Conservation (phyloP, 345 rosid genomes). For the Murraya paniculata region DNA sequence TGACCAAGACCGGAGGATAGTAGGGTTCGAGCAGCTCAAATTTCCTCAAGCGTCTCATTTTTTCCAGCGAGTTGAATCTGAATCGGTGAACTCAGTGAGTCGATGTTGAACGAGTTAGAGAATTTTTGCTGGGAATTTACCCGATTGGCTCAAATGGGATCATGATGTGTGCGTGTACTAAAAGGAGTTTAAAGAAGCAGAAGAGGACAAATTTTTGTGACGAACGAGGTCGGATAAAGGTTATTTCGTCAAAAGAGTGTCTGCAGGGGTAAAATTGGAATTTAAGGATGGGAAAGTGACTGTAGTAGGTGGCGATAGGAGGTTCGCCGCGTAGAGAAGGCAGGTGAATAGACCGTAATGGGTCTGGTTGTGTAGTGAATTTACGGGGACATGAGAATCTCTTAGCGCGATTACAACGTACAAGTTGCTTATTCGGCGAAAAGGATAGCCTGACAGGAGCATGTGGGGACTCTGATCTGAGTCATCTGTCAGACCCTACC, state of each 20-base stretch:
- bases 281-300: background rate
- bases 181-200: background rate
- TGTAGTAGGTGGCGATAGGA: background rate
- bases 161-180: background rate
- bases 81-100: conserved; percentile 25
- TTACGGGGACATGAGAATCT: conserved; percentile 28
- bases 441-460: background rate
- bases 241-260: background rate
- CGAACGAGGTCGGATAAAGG: conserved; percentile 5
- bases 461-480: conserved; percentile 7
- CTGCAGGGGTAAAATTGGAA: conserved; percentile 14
- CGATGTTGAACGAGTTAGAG: conserved; percentile 6
- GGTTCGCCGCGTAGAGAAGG: conserved; percentile 19
- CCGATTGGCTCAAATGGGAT: background rate
- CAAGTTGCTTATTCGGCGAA: background rate
- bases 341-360: conserved; percentile 7
- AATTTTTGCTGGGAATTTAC: background rate
- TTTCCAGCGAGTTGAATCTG: conserved; percentile 16
- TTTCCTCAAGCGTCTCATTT: conserved; percentile 49
- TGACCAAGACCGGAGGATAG: conserved; percentile 18
- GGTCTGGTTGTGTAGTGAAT: background rate
- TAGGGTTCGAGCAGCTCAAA: conserved; percentile 41
- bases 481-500: background rate
- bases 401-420: conserved; percentile 13
- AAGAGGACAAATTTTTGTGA: conserved; percentile 25